These are phyloP conservation scores for Hymenoscyphus albidus DNA, from an alignment of 2,329 filamentous ascomycete species.

Conservation along the genomic window DNA sequence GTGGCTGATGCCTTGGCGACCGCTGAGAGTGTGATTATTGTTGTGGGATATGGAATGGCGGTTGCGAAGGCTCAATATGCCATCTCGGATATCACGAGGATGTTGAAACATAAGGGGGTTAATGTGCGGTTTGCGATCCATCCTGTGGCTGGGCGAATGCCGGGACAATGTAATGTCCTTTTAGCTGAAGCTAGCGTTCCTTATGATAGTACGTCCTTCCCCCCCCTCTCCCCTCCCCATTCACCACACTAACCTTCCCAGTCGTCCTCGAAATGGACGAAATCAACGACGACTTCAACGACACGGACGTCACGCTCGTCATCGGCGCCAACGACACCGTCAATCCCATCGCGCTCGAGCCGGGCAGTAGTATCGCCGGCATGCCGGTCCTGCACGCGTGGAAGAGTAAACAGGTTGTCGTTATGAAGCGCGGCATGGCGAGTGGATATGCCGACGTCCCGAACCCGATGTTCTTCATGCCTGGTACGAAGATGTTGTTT, in stretches of 20 bases:
- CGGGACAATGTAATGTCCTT: conserved; percentile 87
- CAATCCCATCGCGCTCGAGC: conserved; percentile 83
- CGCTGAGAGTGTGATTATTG: conserved; percentile 79
- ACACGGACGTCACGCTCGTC: conserved; percentile 82
- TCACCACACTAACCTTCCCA: conserved; percentile 15
- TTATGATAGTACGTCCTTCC: conserved; percentile 63
- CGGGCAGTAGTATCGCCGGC: conserved; percentile 78
- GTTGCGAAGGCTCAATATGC: conserved; percentile 92
- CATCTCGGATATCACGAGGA: conserved; percentile 74
- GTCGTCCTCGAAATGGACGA: conserved; percentile 92
- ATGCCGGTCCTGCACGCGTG: conserved; percentile 92
- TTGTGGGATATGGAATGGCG: conserved; percentile 88
- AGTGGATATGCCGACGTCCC: conserved; percentile 62
- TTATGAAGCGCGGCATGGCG: conserved; percentile 84
- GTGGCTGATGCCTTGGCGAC: conserved; percentile 71
- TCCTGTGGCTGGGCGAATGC: conserved; percentile 87
- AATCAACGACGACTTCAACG: conserved; percentile 86
- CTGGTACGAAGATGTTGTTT: conserved; percentile 85
- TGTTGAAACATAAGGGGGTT: conserved; percentile 70
- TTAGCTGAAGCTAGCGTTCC: conserved; percentile 84
- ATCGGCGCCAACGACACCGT: conserved; percentile 93
- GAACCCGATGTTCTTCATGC: conserved; percentile 93
- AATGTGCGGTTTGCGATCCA: conserved; percentile 88
- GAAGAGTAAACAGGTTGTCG: conserved; percentile 89
- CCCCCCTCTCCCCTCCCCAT: neutral